Evolutionary conservation across 2,329 filamentous ascomycete species (phyloP).

Genomic region (Orbilia blumenaviensis): DNA sequence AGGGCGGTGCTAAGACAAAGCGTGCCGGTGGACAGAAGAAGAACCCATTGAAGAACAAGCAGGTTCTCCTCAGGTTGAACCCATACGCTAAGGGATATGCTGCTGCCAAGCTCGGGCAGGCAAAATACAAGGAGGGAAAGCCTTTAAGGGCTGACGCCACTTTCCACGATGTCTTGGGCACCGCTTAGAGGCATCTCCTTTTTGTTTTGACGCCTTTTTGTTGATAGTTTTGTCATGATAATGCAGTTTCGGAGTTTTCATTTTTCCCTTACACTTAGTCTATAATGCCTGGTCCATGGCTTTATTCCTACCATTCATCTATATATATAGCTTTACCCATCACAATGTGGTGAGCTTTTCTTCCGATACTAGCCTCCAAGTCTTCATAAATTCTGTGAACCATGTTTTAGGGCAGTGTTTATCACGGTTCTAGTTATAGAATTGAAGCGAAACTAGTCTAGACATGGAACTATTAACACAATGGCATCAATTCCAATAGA

Average conservation of each 20-base stretch:
- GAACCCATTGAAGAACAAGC: constrained; percentile 99
- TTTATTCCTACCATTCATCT: constrained; percentile 35
- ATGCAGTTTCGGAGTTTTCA: constrained; percentile 42
- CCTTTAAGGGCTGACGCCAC: constrained; percentile 60
- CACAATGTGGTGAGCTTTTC: constrained; percentile 3
- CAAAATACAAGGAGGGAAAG: constrained; percentile 72
- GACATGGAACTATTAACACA: too few relatives aligned
- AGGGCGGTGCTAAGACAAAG: constrained; percentile 90
- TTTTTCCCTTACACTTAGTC: constrained; percentile 14
- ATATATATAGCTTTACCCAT: constrained; percentile 25
- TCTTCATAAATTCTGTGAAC: background rate
- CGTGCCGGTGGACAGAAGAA: constrained; percentile 95
- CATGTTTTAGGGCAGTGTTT: background rate
- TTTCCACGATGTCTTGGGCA: constrained; percentile 36
- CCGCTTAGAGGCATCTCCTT: constrained; percentile 25
- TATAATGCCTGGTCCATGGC: constrained; percentile 25
- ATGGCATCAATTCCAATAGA: too few relatives aligned
- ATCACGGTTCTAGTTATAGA: too few relatives aligned
- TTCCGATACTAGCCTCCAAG: background rate
- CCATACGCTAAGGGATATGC: constrained; percentile 92
- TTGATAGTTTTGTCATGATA: constrained; percentile 44
- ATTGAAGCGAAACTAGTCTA: too few relatives aligned
- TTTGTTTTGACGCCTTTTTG: constrained; percentile 9
- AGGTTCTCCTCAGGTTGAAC: constrained; percentile 98
- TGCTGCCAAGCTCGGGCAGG: constrained; percentile 82